Base-by-base conservation (phyloP, 441 rosid genomes). In the Corymbia citriodora region DNA sequence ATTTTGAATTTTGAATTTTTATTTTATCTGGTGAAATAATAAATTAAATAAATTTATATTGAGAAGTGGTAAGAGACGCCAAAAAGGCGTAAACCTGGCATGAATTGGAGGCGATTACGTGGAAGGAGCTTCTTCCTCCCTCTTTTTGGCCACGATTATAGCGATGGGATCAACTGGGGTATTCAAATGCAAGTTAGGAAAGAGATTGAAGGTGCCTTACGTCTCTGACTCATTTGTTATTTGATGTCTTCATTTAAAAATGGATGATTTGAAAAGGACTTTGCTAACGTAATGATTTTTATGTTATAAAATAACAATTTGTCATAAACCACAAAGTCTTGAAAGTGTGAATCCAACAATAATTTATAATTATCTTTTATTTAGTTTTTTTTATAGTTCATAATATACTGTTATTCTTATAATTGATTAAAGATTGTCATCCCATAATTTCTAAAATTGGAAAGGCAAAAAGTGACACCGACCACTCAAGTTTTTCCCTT, bases 121-220 rank as follows among this genome's bases (percentile, higher is more conserved):
- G 65, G 65, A 0, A 59, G 14, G n/a, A 59, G 65, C n/a, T 10
- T 0, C 13, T 0, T 5, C 2, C 29, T 6, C 1, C 10, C 29
- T 12, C 10, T 0, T n/a, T 65, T 14, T 3, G 36, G 36, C 19
- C 2, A 65, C 36, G n/a, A 68, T n/a, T 68, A 8, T 36, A 36
- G 82, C 27, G 0, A 72, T 36, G 49, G 49, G 27, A 72, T 33
- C 49, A 36, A 18, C 19, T 72, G 48, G 48, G 49, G 8, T 19
- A 40, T 40, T 40, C 45, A 72, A 72, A 21, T 36, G 49, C 49
- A 36, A 19, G 49, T 10, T 36, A 36, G 11, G 15, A 19, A 36
- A 72, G 48, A 19, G 49, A 72, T 70, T 36, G 82, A 72, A 72
- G 82, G 13, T 36, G 27, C 5, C 36, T 36, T 36, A 11, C 82